Evolutionary conservation across 345 rosid genomes (phyloP), one percentile per base, ranked within the genome.

Genomic region (Passiflora organensis): DNA sequence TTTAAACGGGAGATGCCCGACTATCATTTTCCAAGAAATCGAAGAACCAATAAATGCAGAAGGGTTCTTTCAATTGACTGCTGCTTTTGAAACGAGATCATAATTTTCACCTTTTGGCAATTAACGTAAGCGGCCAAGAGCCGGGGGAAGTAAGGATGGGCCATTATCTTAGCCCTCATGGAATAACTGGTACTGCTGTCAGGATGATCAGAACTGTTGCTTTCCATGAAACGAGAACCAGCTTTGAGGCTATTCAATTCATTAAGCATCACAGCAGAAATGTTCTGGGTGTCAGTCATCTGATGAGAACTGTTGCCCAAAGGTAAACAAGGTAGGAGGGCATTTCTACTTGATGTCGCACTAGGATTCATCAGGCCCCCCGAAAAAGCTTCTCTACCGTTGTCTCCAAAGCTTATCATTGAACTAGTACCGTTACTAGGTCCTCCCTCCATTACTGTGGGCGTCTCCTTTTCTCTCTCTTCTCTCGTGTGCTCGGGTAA

Each of bases 91-190:
- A 12, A 21, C 20, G 12, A 10, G 14, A 19, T 11, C 13, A 13
- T 11, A 4, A 1, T 46, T 20, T 54, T 60, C 70, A 94, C 99
- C 99, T 94, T 94, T 63, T 94, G 99, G 53, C 99, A 94, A 60
- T 67, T 94, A 68, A 70, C 85, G 74, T 87, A 94, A 46, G 99
- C 90, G 17, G 85, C 80, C 68, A 94, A 72, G 70, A 94, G 99
- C 25, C 96, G 90, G 52, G 75, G 89, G 71, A 80, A 94, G 86
- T 82, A 84, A 73, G 99, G 99, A 78, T 94, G 99, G 66, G 93
- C 80, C 95, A 89, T 83, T 85, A 94, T 94, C 73, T 87, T 94
- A 21, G 95, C 89, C 75, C 78, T 89, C 43, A 41, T 70, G 4
- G 58, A 59, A 55, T 51, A 65, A 41, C 6, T 41, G 43, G 0